Percentiles rank a stretch among this genome's conserved stretches.
Evolutionary conservation across 768 basidiomycete species (phyloP).

Genomic region (Boletus tomentosulus): DNA sequence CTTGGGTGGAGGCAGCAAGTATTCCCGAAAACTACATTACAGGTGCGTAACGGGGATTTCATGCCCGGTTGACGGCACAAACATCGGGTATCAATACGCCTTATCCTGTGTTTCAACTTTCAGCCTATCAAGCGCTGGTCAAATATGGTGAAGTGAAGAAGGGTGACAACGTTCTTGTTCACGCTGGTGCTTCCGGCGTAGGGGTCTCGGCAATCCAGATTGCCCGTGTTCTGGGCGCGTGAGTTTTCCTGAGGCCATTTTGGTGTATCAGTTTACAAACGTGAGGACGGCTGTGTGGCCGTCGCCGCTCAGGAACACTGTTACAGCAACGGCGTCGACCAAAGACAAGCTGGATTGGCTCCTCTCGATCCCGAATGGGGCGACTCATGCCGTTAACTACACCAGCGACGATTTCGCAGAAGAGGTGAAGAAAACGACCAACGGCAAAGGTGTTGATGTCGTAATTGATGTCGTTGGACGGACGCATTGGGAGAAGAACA

Average conservation of each 20-base stretch:
- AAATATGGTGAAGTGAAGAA: slow-evolving; percentile 63
- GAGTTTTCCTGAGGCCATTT: slow-evolving; percentile 30
- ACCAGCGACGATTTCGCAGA: slow-evolving; percentile 77
- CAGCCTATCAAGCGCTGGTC: slow-evolving; percentile 63
- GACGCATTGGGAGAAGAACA: slow-evolving; percentile 69
- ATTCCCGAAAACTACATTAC: slow-evolving; percentile 89
- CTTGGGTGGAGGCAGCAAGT: slow-evolving; percentile 82
- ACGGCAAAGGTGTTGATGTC: slow-evolving; percentile 71
- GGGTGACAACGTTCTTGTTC: slow-evolving; percentile 77
- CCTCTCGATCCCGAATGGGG: slow-evolving; percentile 57
- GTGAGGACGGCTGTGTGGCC: slow-evolving; percentile 2
- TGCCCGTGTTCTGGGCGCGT: slow-evolving; percentile 72
- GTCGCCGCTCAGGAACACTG: slow-evolving; percentile 45
- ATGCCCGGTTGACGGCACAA: slow-evolving; percentile 4
- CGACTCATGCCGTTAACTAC: slow-evolving; percentile 81
- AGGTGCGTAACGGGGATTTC: slow-evolving; percentile 41
- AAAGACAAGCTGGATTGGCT: slow-evolving; percentile 80
- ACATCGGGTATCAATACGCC: slow-evolving; percentile 6
- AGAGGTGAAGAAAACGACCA: slow-evolving; percentile 64
- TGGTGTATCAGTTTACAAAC: not conserved
- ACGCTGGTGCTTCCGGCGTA: slow-evolving; percentile 90
- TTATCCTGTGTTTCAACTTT: slow-evolving; percentile 33
- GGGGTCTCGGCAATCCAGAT: slow-evolving; percentile 87
- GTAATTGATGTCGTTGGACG: slow-evolving; percentile 83
- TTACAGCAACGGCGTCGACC: slow-evolving; percentile 84